Evolutionary conservation across 805 yeast genomes (phyloP).

Genomic region (Pichia insulana): DNA sequence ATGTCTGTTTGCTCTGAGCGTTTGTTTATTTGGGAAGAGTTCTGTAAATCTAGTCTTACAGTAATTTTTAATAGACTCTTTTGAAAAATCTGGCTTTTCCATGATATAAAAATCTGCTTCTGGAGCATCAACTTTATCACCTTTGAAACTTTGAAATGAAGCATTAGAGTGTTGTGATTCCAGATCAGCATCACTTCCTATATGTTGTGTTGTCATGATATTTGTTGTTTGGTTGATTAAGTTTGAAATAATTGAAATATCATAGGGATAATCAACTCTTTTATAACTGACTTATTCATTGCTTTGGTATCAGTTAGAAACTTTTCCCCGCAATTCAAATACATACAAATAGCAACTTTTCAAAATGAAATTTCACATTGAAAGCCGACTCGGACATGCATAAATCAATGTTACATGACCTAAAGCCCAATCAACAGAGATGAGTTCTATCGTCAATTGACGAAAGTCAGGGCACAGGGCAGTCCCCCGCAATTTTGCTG

Average conservation of each 20-base stretch:
- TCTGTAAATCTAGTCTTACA: slow-evolving; percentile 39
- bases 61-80: slow-evolving; percentile 29
- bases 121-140: not conserved
- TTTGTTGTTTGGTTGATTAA: too few relatives aligned
- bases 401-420: too few relatives aligned
- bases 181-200: not conserved
- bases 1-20: slow-evolving; percentile 29
- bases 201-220: too few relatives aligned
- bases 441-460: too few relatives aligned
- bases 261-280: too few relatives aligned
- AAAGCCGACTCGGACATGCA: not conserved
- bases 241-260: too few relatives aligned
- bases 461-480: too few relatives aligned
- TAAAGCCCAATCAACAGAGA: too few relatives aligned
- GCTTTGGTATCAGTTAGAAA: too few relatives aligned
- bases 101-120: slow-evolving; percentile 1
- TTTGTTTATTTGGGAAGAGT: slow-evolving; percentile 39
- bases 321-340: too few relatives aligned
- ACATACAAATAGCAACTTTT: too few relatives aligned
- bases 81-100: slow-evolving; percentile 26
- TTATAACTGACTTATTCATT: too few relatives aligned
- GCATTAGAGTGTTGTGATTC: not conserved
- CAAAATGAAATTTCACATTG: not conserved
- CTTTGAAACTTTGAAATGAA: not conserved
- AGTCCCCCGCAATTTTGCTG: not conserved